Percentiles rank a stretch among this genome's conserved stretches.
These are phyloP conservation scores for Fusarium lyarnte DNA, from an alignment of 2,329 filamentous ascomycete species.

Conservation along the genomic window DNA sequence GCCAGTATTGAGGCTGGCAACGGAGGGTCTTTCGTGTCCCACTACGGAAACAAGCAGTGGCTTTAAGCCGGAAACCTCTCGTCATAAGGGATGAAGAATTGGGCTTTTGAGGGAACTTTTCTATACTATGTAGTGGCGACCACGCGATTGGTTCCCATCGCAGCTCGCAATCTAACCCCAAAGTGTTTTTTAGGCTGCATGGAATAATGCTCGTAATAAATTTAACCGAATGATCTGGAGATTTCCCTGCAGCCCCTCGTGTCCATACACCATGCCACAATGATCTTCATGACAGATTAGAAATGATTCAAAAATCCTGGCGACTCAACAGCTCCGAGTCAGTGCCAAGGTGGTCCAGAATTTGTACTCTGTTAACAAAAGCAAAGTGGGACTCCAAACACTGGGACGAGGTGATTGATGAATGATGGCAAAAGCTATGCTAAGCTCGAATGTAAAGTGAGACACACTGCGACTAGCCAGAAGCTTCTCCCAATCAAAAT, in stretches of 20 bases:
- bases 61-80: accelerated
- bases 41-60: constrained; percentile 50
- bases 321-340: neutral
- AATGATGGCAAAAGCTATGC: neutral
- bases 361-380: neutral
- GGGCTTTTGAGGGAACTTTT: too few relatives aligned
- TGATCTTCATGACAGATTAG: neutral
- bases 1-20: constrained; percentile 52
- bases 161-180: neutral
- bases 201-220: neutral
- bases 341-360: neutral
- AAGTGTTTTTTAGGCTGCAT: neutral
- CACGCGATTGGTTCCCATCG: neutral
- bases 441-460: too few relatives aligned
- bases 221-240: neutral
- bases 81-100: neutral
- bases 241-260: neutral
- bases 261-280: accelerated
- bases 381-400: neutral
- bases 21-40: constrained; percentile 63
- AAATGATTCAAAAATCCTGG: neutral
- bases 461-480: neutral
- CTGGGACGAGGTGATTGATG: neutral
- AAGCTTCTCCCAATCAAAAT: neutral
- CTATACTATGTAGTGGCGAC: too few relatives aligned